Percentiles rank a stretch among this genome's conserved stretches.
These are phyloP conservation scores for Glarea lozoyensis DNA, from an alignment of 495 filamentous ascomycete genomes.

Conservation along the genomic window DNA sequence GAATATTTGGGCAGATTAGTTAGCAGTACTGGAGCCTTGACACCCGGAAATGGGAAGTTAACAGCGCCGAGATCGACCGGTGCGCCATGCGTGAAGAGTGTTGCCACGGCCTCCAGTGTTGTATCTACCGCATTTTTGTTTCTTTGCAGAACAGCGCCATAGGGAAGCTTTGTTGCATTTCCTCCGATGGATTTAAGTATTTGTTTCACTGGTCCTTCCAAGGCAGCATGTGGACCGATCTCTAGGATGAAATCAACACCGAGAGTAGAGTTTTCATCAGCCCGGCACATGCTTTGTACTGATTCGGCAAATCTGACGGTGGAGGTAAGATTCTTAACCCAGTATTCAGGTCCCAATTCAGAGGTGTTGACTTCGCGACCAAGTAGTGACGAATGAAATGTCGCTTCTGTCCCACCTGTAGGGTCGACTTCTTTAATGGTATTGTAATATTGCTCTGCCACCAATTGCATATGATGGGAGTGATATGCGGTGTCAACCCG, in stretches of 20 bases:
- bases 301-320: neutral
- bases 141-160: constrained; percentile 32
- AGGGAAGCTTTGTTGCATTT: constrained; percentile 20
- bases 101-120: constrained; percentile 31
- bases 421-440: neutral
- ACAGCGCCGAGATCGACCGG: constrained; percentile 33
- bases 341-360: neutral
- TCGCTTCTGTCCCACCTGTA: neutral
- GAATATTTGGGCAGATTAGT: constrained; percentile 27
- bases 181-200: constrained; percentile 30
- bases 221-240: constrained; percentile 56
- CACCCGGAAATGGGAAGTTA: constrained; percentile 31
- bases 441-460: constrained; percentile 31
- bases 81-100: constrained; percentile 31
- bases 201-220: constrained; percentile 52
- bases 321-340: neutral
- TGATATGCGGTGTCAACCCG: constrained; percentile 55
- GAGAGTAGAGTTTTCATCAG: too few species aligned
- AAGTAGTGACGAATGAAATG: neutral
- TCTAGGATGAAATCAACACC: too few species aligned
- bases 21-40: neutral
- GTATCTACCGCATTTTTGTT: constrained; percentile 41
- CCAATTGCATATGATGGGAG: constrained; percentile 48
- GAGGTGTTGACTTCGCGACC: neutral
- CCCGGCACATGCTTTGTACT: neutral